Percentiles rank a stretch among this genome's conserved stretches.
These are phyloP conservation scores for Auriculariales sp. DNA, from an alignment of 768 basidiomycete species.

Conservation along the genomic window DNA sequence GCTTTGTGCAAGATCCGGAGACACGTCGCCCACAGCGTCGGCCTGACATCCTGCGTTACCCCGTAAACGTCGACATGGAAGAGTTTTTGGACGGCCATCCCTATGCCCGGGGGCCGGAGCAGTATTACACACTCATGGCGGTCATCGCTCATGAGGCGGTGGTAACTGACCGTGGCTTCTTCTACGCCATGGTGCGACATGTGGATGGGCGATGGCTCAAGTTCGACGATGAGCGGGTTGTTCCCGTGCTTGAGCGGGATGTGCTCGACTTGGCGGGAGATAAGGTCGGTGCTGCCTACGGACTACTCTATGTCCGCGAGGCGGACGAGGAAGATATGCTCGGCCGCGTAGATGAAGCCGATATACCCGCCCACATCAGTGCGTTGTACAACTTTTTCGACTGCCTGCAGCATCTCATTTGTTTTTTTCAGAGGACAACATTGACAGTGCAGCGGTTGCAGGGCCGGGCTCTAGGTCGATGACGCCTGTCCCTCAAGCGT, in stretches of 20 bases:
- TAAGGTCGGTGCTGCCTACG: not conserved
- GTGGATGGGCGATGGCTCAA: not conserved
- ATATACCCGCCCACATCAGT: not conserved
- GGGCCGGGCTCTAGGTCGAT: no score
- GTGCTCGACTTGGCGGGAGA: not conserved
- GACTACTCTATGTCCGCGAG: not conserved
- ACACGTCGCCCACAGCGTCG: not conserved
- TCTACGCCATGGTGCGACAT: not conserved
- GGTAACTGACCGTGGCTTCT: not conserved
- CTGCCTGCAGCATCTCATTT: no score
- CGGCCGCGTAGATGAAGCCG: not conserved
- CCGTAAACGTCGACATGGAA: not conserved
- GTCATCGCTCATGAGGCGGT: not conserved
- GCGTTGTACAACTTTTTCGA: not conserved
- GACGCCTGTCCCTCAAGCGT: not conserved
- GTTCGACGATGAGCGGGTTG: constrained; percentile 1
- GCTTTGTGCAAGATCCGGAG: not conserved
- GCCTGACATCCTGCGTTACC: not conserved
- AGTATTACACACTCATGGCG: not conserved
- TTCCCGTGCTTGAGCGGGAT: not conserved
- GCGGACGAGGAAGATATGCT: not conserved
- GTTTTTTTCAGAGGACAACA: no score
- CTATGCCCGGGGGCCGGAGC: not conserved
- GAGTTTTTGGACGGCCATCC: not conserved
- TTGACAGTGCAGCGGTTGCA: no score